These are phyloP conservation scores for Naganishia vishniacii DNA, from an alignment of 768 basidiomycete genomes.

Conservation along the genomic window DNA sequence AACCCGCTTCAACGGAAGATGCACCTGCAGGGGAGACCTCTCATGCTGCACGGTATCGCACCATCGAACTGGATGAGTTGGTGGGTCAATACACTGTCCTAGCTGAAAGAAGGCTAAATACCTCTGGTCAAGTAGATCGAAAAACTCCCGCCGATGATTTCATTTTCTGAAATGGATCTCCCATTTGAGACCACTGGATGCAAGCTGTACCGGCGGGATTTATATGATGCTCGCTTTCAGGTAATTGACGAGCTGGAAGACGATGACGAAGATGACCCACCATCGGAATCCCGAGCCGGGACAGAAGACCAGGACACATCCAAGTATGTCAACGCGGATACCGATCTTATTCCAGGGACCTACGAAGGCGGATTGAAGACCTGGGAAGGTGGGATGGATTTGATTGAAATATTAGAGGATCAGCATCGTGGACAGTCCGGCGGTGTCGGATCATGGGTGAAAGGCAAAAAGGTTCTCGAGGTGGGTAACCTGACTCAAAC, in stretches of 20 bases:
- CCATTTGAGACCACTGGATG: conserved; percentile 50
- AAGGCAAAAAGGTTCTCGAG: conserved; percentile 65
- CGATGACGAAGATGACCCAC: conserved; percentile 27
- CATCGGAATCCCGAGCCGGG: conserved; percentile 22
- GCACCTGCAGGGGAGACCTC: conserved; percentile 29
- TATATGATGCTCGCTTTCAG: conserved; percentile 96
- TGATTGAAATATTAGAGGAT: conserved; percentile 59
- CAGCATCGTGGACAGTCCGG: conserved; percentile 30
- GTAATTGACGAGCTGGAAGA: conserved; percentile 58
- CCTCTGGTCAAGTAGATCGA: conserved; percentile 59
- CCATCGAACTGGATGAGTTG: conserved; percentile 40
- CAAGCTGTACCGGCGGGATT: conserved; percentile 66
- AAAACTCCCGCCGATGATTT: conserved; percentile 65
- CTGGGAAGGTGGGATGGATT: conserved; percentile 91
- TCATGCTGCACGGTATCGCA: conserved; percentile 27
- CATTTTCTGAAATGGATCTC: conserved; percentile 67
- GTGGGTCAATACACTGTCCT: conserved; percentile 28
- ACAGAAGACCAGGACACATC: conserved; percentile 46
- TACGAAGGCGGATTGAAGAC: conserved; percentile 97
- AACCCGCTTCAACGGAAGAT: conserved; percentile 25
- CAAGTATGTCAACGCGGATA: conserved; percentile 69
- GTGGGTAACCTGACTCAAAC: conserved; percentile 51
- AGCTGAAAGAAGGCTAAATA: neutral
- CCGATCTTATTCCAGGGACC: conserved; percentile 81
- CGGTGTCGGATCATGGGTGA: conserved; percentile 37